These are phyloP conservation scores for Phyllosticta citribraziliensis DNA, from an alignment of 2,329 filamentous ascomycete species.

Conservation along the genomic window DNA sequence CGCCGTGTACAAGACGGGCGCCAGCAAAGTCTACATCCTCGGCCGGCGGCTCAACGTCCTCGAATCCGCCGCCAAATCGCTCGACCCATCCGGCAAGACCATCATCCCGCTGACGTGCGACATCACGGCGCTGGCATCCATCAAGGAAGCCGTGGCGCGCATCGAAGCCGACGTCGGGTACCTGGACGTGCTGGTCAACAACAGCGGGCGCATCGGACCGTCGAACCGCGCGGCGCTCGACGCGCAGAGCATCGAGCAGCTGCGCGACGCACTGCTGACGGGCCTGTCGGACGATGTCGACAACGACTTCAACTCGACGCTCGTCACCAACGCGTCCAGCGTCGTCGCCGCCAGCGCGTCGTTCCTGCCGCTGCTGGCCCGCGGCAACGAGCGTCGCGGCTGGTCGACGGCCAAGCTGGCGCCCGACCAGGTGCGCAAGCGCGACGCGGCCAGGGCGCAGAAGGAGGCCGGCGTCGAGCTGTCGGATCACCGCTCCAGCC, in stretches of 20 bases:
- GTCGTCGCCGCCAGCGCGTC: slow-evolving; percentile 35
- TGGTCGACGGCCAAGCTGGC: slow-evolving; percentile 24
- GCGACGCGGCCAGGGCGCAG: slow-evolving; percentile 13
- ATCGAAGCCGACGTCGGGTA: slow-evolving; percentile 35
- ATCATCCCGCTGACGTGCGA: slow-evolving; percentile 35
- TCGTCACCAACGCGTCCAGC: slow-evolving; percentile 36
- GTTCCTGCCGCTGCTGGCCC: slow-evolving; percentile 37
- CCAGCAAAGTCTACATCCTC: slow-evolving; percentile 36
- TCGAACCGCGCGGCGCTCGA: slow-evolving; percentile 31
- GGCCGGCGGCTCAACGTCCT: slow-evolving; percentile 34
- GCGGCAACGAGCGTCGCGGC: slow-evolving; percentile 34
- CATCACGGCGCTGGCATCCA: slow-evolving; percentile 32
- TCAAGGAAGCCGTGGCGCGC: slow-evolving; percentile 31
- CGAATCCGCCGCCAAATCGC: slow-evolving; percentile 27
- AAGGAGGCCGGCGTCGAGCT: slow-evolving; percentile 15
- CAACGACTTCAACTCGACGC: slow-evolving; percentile 12
- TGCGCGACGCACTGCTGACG: slow-evolving; percentile 32
- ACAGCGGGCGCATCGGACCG: slow-evolving; percentile 41
- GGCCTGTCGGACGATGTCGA: slow-evolving; percentile 20
- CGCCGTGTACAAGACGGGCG: slow-evolving; percentile 32
- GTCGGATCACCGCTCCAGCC: slow-evolving; percentile 31
- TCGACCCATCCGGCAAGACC: slow-evolving; percentile 17
- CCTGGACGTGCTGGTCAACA: slow-evolving; percentile 44
- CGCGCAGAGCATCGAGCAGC: slow-evolving; percentile 33
- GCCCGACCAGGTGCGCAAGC: slow-evolving; percentile 17